A percentile compares a stretch with the other conserved stretches of the same genome.
phyloP scores from a whole-genome alignment of 208 protist species.

The Tritrichomonas musculus region DNA sequence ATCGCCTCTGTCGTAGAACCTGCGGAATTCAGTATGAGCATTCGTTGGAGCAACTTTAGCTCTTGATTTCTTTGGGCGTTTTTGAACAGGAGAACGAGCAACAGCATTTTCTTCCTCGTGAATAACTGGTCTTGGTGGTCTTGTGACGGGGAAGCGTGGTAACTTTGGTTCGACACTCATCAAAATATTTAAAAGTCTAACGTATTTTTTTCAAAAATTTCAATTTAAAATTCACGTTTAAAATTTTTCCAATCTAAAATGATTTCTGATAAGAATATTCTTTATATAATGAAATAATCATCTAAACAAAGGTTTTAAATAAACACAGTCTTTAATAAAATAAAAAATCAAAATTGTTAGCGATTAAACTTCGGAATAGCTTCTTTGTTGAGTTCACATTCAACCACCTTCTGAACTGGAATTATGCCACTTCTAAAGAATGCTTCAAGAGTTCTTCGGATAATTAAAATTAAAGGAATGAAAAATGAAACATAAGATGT shows the following conservation, averaged over 20 bases:
- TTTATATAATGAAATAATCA: too few relatives aligned
- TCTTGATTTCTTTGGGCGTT: background rate
- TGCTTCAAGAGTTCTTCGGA: background rate
- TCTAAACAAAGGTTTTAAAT: too few relatives aligned
- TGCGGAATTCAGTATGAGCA: background rate
- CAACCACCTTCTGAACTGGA: background rate
- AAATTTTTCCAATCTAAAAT: too few relatives aligned
- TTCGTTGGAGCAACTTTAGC: background rate
- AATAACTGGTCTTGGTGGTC: background rate
- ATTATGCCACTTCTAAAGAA: background rate
- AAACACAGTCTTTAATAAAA: too few relatives aligned
- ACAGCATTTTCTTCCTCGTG: background rate
- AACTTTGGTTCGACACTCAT: too few relatives aligned
- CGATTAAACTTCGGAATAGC: background rate
- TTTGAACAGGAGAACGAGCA: background rate
- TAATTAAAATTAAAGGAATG: background rate
- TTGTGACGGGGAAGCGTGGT: background rate
- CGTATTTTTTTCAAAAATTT: too few relatives aligned
- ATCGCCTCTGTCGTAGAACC: conserved; percentile 16
- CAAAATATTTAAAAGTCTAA: too few relatives aligned
- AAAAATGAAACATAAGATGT: background rate
- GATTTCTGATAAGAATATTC: too few relatives aligned
- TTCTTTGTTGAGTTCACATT: background rate
- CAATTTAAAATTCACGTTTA: too few relatives aligned
- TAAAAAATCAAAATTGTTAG: background rate